Evolutionary conservation across 2,329 filamentous ascomycete species (phyloP), one percentile per base, ranked within the genome.

Genomic region (Rhynchosporium agropyri): DNA sequence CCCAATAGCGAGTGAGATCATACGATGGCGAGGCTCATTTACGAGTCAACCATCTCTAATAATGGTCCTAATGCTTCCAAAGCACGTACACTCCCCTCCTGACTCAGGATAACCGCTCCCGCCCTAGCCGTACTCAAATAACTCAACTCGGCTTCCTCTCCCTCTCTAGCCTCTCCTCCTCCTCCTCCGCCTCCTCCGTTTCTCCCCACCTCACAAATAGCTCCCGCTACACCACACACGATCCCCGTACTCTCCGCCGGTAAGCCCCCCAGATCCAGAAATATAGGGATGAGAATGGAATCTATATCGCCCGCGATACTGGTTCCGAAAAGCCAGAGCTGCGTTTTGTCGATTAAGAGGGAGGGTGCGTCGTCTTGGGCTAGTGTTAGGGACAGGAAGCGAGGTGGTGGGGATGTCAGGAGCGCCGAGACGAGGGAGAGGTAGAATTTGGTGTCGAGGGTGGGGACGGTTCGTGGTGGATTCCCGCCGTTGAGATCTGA

Each of bases 171-270:
- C 20, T 20, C 20, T 20, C 20, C 20, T 20, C 20, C 20, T 20
- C 40, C 26, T 6, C n/a, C 61, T 61, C 45, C 97, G 91, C 0
- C 38, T 29, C 5, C 31, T 54, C 7, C 43, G 64, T 33, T 42
- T 81, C 91, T 88, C 51, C 90, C 90, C 26, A 40, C 38, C 45
- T 31, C 40, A 59, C 15, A 43, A 65, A 98, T 80, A 60, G 87
- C 84, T 31, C 92, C 91, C 0, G 94, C 93, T 2, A 99, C 91
- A 33, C 95, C 94, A 69, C 93, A 97, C 3, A 99, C 92, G 63
- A 99, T 97, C 28, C 94, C 94, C 0, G 93, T 96, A 7, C 92
- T 92, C 75, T 97, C 92, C 48, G 94, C 83, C 0, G 94, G 91
- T 46, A 98, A 79, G 48, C 86, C 86, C 26, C 85, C 86, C 31